Base-by-base conservation (phyloP, 768 basidiomycete genomes). In the Chalciporus pseudorubinellus region DNA sequence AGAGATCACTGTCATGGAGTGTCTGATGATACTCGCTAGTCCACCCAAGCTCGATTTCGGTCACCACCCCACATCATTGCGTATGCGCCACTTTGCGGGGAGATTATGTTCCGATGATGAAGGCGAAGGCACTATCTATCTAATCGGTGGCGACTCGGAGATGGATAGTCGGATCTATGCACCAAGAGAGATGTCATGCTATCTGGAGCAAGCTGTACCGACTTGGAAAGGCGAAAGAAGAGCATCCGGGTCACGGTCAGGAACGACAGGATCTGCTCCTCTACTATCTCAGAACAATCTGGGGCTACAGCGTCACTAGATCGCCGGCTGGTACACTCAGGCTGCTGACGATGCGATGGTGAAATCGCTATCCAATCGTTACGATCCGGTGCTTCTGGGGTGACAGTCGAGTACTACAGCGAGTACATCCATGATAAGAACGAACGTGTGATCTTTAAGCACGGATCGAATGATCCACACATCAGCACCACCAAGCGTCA, bases 91-190 rank as follows among this genome's bases (percentile, higher is more conserved):
- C n/a, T 28, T 28, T 9, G 4, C 4, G 6, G 26, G 26, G 9
- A 28, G 31, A 33, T 33, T 6, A 33, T 10, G 31, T 33, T 10
- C 31, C 10, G 13, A 46, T 39, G 46, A 46, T 29, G 36, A 38
- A 20, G 39, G 34, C 38, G 36, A n/a, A 36, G 34, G 34, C 6
- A 28, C 48, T 48, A 60, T 60, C 59, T 42, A 20, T 19, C 10
- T 11, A 29, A 57, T 53, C 50, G 44, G 41, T 56, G 44, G 48
- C 29, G 24, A 10, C 19, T 47, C 46, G 26, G 46, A 47, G 46
- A 26, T 38, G 26, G n/a, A 5, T 13, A 26, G 24, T 24, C 16
- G n/a, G 34, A 22, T 53, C 52, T 31, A 53, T 50, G 26, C 9
- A 26, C 26, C 22, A 45, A 39, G 46, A 55, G 48, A 29, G 34